A percentile compares a stretch with the other conserved stretches of the same genome.
Conservation (phyloP, 192 early-diverging fungal genomes). For the Backusella westeae region DNA sequence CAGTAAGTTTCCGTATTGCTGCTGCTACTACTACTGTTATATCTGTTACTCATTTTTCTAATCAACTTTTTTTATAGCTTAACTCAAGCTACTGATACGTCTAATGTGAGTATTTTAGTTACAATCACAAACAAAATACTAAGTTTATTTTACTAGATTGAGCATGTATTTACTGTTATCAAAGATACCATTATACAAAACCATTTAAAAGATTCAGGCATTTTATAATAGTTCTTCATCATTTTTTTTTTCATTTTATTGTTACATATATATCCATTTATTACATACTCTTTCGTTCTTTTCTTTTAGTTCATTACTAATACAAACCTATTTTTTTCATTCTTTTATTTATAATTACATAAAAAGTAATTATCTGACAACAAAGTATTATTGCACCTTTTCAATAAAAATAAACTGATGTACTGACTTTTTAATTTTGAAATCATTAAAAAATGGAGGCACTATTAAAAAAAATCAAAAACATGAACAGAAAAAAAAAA, state of each 20-base stretch:
- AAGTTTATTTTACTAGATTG: constrained; percentile 35
- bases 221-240: constrained; percentile 30
- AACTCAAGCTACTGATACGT: constrained; percentile 91
- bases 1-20: constrained; percentile 47
- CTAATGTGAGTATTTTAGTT: constrained; percentile 57
- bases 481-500: neutral
- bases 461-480: neutral
- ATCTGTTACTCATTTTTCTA: neutral
- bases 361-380: too few relatives aligned
- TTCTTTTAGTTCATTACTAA: neutral
- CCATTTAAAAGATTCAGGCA: constrained; percentile 74
- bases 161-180: constrained; percentile 86
- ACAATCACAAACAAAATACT: neutral
- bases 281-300: neutral
- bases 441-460: neutral
- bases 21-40: neutral
- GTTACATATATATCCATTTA: neutral
- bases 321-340: neutral
- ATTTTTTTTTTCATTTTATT: neutral
- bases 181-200: constrained; percentile 89
- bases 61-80: constrained; percentile 42
- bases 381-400: neutral
- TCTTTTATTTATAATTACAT: neutral
- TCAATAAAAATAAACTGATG: neutral
- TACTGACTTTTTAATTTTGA: neutral